A percentile compares a stretch with the other conserved stretches of the same genome.
Evolutionary conservation across 1,284 basidiomycete genomes (phyloP).

Genomic region (Pascua guehoae): DNA sequence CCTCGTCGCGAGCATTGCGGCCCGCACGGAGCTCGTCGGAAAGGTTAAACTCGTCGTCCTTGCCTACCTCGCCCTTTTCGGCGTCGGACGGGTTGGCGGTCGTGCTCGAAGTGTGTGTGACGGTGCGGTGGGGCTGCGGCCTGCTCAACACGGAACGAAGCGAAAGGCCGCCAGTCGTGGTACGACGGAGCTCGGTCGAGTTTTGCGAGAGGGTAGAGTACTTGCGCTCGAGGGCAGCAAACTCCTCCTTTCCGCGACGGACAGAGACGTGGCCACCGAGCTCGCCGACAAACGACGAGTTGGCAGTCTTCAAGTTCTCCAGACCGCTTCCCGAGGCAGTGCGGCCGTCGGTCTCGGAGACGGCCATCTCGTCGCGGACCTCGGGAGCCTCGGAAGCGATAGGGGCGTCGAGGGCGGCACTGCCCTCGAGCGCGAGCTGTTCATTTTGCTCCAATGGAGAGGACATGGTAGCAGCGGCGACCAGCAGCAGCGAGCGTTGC

Average conservation of each 20-base stretch:
- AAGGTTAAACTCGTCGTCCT: slow-evolving; percentile 50
- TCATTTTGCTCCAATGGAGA: too few species aligned
- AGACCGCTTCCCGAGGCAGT: slow-evolving; percentile 2
- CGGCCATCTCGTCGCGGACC: too few species aligned
- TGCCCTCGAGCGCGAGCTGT: too few species aligned
- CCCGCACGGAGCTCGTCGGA: slow-evolving; percentile 69
- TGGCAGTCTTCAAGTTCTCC: slow-evolving; percentile 14
- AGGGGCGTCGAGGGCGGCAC: too few species aligned
- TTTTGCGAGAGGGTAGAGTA: slow-evolving; percentile 42
- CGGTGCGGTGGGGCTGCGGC: slow-evolving; percentile 15
- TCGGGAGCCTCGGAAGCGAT: too few species aligned
- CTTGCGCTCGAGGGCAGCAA: slow-evolving; percentile 41
- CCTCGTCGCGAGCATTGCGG: slow-evolving; percentile 62
- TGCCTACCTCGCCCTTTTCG: slow-evolving; percentile 29
- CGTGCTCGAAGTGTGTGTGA: slow-evolving; percentile 5
- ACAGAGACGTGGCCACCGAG: slow-evolving; percentile 37
- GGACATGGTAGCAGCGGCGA: too few species aligned
- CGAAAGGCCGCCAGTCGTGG: slow-evolving; percentile 25
- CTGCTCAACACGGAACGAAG: background rate
- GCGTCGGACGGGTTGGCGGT: slow-evolving; percentile 18
- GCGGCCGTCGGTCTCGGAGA: background rate
- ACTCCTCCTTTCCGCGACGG: slow-evolving; percentile 38
- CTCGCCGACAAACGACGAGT: slow-evolving; percentile 36
- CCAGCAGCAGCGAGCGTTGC: too few species aligned
- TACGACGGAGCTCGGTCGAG: slow-evolving; percentile 30